A percentile compares a stretch with the other conserved stretches of the same genome.
These are phyloP conservation scores for Triticum timopheevii DNA, from an alignment of 176 grass and related monocot genomes.

Conservation along the genomic window DNA sequence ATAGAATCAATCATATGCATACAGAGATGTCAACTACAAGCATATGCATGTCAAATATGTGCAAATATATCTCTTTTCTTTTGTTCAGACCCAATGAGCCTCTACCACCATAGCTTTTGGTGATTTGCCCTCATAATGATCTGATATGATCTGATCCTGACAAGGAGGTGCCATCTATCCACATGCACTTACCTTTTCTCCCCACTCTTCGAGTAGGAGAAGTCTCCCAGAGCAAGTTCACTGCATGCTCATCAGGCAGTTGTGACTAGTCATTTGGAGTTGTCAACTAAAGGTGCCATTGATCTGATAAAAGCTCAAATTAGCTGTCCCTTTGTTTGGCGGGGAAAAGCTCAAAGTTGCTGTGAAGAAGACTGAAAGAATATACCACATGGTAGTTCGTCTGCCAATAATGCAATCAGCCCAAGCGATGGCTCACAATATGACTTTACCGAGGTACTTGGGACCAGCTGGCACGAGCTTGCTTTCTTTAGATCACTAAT, in stretches of 20 bases:
- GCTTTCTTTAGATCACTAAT: neutral
- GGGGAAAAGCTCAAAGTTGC: neutral
- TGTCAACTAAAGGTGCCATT: conserved; percentile 7
- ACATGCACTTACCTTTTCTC: conserved; percentile 8
- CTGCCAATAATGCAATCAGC: neutral
- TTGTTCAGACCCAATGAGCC: conserved; percentile 14
- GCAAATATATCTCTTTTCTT: neutral
- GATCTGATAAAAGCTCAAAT: neutral
- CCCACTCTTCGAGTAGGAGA: neutral
- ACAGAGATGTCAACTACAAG: conserved; percentile 39
- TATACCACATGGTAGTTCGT: neutral
- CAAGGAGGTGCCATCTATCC: conserved; percentile 33
- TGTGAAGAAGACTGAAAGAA: neutral
- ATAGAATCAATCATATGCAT: conserved; percentile 18
- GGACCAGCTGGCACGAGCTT: neutral
- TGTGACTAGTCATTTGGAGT: conserved; percentile 14
- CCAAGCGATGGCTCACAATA: neutral
- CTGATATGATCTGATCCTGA: conserved; percentile 29
- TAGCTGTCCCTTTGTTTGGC: neutral
- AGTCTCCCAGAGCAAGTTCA: conserved; percentile 28
- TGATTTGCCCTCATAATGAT: conserved; percentile 15
- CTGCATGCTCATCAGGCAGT: neutral
- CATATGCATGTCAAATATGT: neutral
- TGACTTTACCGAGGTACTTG: neutral
- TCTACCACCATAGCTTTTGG: conserved; percentile 23